Evolutionary conservation across 148 eudicot genomes (phyloP), one percentile per base, ranked within the genome.

Genomic region (Spergularia bocconei): DNA sequence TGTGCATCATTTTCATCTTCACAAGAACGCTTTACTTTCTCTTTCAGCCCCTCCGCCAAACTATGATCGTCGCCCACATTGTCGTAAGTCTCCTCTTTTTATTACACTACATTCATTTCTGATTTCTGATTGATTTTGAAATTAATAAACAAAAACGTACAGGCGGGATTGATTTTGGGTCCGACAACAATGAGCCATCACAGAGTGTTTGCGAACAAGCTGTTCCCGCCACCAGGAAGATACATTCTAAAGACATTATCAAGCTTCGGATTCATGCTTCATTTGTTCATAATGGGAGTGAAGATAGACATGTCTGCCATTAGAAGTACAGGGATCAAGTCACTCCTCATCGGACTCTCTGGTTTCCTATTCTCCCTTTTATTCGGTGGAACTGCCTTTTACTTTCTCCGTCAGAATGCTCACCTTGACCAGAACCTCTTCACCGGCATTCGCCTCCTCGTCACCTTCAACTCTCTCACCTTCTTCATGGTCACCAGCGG

Each of bases 131-230:
- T n/a, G n/a, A n/a, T 29, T 29, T 29, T 29, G 33, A 29, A 29
- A 29, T n/a, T n/a, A n/a, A n/a, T n/a, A n/a, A n/a, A n/a, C n/a
- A n/a, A n/a, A n/a, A n/a, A n/a, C 53, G 61, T 66, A 23, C 80
- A 83, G 86, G 84, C 84, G 6, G 86, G 86, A 41, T 17, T 84
- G n/a, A 23, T 84, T 48, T 48, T 84, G 10, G 84, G 86, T 9
- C 84, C 79, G 3, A 67, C 84, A 41, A 10, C 78, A 11, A 14
- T 81, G 17, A 25, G 60, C 38, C 47, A 67, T 1, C 44, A 68
- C 48, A 68, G 16, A 16, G 25, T n/a, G 6, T 4, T 69, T 8
- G 11, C 38, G 17, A 48, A 71, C 64, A 57, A 10, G 63, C 1
- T 84, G 16, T 75, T 84, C 53, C 86, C 86, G 1, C 84, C 86